Evolutionary conservation across 2,329 filamentous ascomycete genomes (phyloP), one percentile per base, ranked within the genome.

Genomic region (Sporothrix dimorphospora): DNA sequence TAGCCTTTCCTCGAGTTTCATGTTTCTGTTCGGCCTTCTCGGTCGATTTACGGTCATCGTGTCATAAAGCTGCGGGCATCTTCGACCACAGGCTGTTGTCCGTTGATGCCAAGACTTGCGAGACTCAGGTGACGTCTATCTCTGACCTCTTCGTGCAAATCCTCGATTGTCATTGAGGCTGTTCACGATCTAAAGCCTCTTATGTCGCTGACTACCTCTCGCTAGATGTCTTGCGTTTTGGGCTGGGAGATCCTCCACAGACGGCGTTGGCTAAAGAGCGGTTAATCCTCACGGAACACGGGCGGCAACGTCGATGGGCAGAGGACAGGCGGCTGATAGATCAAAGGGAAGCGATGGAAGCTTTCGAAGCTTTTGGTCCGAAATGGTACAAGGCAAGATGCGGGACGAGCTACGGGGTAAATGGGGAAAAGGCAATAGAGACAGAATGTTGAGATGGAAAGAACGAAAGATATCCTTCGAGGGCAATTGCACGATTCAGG

Each of bases 201-300:
- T 21, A n/a, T 45, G 1, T 6, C n/a, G 12, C 16, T 11, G 16
- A 1, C 57, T 61, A 1, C 42, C 12, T 34, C 27, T 51, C 49
- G 30, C 34, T 8, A 67, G 63, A 47, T 49, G 16, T 11, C n/a
- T 34, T 59, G 45, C 19, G 67, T 69, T 69, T 69, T 69, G 49
- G 21, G 21, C 21, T 42, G 30, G 68, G 8, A 49, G 68, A 70
- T 70, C 68, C 67, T 59, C 68, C 30, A 47, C 53, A 21, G 40
- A 27, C 40, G 38, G 14, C 47, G 68, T 42, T 70, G 68, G 53
- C 68, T 61, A 61, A 70, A 61, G 3, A 38, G 68, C 40, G 68
- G 68, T 42, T 70, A 61, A 70, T 49, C 38, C 34, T 42, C 21
- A 68, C 51, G 45, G 38, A 59, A 47, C 12, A 24, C 24, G n/a